A percentile compares a stretch with the other conserved stretches of the same genome.
Conservation (phyloP, 768 basidiomycete species). For the Termitomyces sp. region DNA sequence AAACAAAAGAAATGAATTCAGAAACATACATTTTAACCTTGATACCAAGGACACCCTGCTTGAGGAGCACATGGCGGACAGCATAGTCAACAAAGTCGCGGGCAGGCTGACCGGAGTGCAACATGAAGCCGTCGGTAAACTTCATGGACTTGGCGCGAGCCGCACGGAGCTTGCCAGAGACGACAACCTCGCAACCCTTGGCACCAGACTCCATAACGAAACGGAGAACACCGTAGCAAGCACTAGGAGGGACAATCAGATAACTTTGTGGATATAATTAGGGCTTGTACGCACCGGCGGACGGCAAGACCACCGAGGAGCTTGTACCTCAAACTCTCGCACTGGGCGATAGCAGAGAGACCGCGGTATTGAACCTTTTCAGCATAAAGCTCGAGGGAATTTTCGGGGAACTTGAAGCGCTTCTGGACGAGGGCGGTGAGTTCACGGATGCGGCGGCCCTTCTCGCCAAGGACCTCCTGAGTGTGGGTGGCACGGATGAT, state of each 20-base stretch:
- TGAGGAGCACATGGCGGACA: slow-evolving; percentile 95
- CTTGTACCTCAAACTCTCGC: slow-evolving; percentile 98
- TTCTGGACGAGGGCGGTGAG: slow-evolving; percentile 98
- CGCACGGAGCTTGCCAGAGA: slow-evolving; percentile 98
- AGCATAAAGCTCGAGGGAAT: slow-evolving; percentile 97
- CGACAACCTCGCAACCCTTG: slow-evolving; percentile 99
- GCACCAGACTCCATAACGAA: slow-evolving; percentile 99
- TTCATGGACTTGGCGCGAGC: slow-evolving; percentile 99
- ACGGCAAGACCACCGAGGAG: slow-evolving; percentile 99
- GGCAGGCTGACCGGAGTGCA: slow-evolving; percentile 97
- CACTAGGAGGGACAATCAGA: slow-evolving; percentile 43
- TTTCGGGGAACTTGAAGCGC: slow-evolving; percentile 99
- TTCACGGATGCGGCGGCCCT: slow-evolving; percentile 98
- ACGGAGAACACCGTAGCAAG: slow-evolving; percentile 99
- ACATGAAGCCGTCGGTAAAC: slow-evolving; percentile 99
- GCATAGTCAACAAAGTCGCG: slow-evolving; percentile 97
- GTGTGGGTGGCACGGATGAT: slow-evolving; percentile 99
- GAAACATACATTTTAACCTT: slow-evolving; percentile 93
- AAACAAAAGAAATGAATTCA: neutral
- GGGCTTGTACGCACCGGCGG: slow-evolving; percentile 66
- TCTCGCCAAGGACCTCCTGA: slow-evolving; percentile 97
- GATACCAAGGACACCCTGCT: slow-evolving; percentile 99
- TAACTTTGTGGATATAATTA: neutral
- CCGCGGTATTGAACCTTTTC: slow-evolving; percentile 99
- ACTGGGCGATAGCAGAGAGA: slow-evolving; percentile 97